Base-by-base conservation (phyloP, 1,139 yeast species). In the Taphrina wiesneri region DNA sequence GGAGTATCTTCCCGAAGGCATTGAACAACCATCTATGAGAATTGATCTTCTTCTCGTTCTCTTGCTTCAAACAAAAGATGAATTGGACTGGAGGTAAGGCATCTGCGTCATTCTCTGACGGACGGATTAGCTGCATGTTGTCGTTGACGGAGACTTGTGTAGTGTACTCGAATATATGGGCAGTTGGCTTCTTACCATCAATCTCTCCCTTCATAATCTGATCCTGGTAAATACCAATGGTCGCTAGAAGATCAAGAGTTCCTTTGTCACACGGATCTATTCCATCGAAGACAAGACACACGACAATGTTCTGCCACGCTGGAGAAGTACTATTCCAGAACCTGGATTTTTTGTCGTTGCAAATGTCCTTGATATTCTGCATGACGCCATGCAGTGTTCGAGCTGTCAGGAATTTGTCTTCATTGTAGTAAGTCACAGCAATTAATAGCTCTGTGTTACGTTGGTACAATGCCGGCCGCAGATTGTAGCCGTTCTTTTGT, bases 11-110 rank as follows among this genome's bases (percentile, higher is more conserved):
- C 72, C 96, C 92, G 73, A 92, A 87, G 0, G 96, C 97, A 74
- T 92, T 91, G 76, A 92, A 89, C 13, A 95, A 84, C 99, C 99
- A 92, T 75, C 98, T 84, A 75, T 92, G 99, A 0, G 97, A 90
- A 76, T 92, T 92, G 75, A 92, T 93, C 73, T 92, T 92, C 77
- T 91, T 91, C 70, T 91, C 88, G 75, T 92, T 92, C 74, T 83
- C 84, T 75, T 92, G 98, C 74, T 92, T 92, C 73, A 92, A 78
- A 71, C 97, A 91, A 74, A 93, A 87, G 65, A 92, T 78, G 69
- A 92, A 83, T 77, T 93, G 98, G 17, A 90, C 91, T 0, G 99
- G 99, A 3, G 81, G 80, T 62, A 79, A 69, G 69, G 87, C 85
- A 56, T 83, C 87, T 69, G 85, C 84, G 69, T 88, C 80, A 69